These are phyloP conservation scores for Fagopyrum esculentum DNA, from an alignment of 148 eudicot species.

Conservation along the genomic window DNA sequence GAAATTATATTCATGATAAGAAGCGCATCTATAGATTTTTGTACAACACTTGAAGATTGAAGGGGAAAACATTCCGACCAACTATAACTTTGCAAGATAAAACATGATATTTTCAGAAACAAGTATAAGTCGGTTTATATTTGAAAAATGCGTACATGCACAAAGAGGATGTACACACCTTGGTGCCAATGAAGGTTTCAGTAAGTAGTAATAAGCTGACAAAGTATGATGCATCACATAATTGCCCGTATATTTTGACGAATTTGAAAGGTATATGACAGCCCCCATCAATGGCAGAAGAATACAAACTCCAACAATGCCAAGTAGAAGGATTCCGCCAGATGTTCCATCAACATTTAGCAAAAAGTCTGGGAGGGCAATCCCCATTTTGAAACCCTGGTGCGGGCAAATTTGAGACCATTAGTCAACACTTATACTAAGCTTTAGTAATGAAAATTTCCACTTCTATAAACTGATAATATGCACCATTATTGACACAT, in stretches of 20 bases:
- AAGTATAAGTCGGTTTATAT: background rate
- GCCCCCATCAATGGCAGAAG: conserved; percentile 25
- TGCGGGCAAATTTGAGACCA: background rate
- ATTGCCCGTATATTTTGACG: conserved; percentile 28
- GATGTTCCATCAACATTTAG: conserved; percentile 28
- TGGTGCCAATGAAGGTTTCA: conserved; percentile 29
- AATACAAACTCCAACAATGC: conserved; percentile 29
- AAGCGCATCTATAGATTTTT: background rate
- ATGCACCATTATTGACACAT: background rate
- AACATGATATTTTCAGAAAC: background rate
- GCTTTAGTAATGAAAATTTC: background rate
- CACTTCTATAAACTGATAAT: background rate
- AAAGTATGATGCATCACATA: conserved; percentile 31
- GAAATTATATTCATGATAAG: background rate
- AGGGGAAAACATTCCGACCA: background rate
- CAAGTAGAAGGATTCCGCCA: conserved; percentile 27
- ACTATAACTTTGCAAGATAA: background rate
- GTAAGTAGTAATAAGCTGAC: conserved; percentile 24
- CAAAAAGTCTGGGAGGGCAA: conserved; percentile 32
- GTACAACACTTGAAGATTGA: background rate
- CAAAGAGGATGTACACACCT: conserved; percentile 15
- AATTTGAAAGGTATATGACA: conserved; percentile 27
- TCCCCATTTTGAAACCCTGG: conserved; percentile 32
- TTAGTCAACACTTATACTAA: background rate
- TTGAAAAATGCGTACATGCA: background rate